A percentile compares a stretch with the other conserved stretches of the same genome.
Conservation (phyloP, 345 rosid species). For the Limnanthes douglasii region DNA sequence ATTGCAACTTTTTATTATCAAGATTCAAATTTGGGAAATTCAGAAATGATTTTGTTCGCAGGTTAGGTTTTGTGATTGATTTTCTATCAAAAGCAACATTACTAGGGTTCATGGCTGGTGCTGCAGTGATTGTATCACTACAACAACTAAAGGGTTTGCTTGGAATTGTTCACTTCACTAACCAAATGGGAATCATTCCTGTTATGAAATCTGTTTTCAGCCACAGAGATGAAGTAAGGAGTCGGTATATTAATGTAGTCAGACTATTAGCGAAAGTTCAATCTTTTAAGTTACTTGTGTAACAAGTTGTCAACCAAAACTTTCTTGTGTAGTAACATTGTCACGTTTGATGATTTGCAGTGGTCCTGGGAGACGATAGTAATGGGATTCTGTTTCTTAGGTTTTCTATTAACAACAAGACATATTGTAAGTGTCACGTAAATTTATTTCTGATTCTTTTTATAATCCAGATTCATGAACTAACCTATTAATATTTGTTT, state of each 20-base stretch:
- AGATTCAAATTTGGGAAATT: no score
- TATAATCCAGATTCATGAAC: no score
- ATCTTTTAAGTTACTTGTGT: slow-evolving; percentile 1
- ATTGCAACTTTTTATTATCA: not conserved
- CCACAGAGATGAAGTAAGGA: slow-evolving; percentile 54
- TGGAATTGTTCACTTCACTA: slow-evolving; percentile 89
- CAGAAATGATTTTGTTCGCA: no score
- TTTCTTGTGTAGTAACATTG: not conserved
- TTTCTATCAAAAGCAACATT: slow-evolving; percentile 94
- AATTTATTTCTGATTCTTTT: not conserved
- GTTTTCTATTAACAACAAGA: slow-evolving; percentile 58
- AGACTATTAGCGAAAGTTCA: no score
- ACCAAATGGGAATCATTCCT: slow-evolving; percentile 76
- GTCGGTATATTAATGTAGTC: no score
- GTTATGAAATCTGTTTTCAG: slow-evolving; percentile 32
- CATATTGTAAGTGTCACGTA: slow-evolving; percentile 49
- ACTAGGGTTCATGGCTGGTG: slow-evolving; percentile 96
- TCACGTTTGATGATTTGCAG: slow-evolving; percentile 25
- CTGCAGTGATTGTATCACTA: slow-evolving; percentile 88
- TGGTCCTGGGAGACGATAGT: slow-evolving; percentile 89
- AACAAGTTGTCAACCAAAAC: not conserved
- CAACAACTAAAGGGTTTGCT: slow-evolving; percentile 94
- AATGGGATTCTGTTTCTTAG: slow-evolving; percentile 56
- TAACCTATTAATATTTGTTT: no score
- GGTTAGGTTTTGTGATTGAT: slow-evolving; percentile 92